phyloP scores from a whole-genome alignment of 345 rosid species.

The Eutrema yunnanense region DNA sequence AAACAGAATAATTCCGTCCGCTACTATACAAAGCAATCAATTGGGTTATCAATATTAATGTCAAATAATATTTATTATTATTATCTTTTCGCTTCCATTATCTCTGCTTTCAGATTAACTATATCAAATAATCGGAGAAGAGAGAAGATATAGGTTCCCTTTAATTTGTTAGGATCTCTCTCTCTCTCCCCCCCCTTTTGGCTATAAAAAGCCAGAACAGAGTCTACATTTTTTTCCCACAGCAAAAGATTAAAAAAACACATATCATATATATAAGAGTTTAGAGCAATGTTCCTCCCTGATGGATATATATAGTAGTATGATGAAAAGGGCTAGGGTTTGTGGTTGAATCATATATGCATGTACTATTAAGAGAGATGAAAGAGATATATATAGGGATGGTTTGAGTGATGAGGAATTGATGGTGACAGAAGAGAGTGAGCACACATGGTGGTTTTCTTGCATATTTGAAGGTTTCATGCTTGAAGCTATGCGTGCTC shows the following conservation, averaged over 20 bases:
- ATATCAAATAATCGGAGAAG: no score
- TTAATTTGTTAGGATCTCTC: slow-evolving; percentile 1
- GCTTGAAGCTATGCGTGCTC: slow-evolving; percentile 87
- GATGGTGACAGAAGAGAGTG: slow-evolving; percentile 99
- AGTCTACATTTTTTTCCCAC: slow-evolving; percentile 15
- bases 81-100: no score
- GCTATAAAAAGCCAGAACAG: slow-evolving; percentile 24
- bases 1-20: no score
- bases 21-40: no score
- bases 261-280: neutral
- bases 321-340: slow-evolving; percentile 4
- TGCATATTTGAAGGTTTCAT: slow-evolving; percentile 45
- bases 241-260: neutral
- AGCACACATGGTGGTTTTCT: slow-evolving; percentile 84
- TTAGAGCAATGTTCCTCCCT: neutral
- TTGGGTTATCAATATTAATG: no score
- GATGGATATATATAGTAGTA: neutral
- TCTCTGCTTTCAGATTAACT: no score
- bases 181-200: neutral
- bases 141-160: neutral
- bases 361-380: slow-evolving; percentile 9
- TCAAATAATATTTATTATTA: no score
- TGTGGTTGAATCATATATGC: neutral
- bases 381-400: neutral
- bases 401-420: slow-evolving; percentile 1